phyloP scores from a whole-genome alignment of 768 basidiomycete genomes.

The Bullera alba region DNA sequence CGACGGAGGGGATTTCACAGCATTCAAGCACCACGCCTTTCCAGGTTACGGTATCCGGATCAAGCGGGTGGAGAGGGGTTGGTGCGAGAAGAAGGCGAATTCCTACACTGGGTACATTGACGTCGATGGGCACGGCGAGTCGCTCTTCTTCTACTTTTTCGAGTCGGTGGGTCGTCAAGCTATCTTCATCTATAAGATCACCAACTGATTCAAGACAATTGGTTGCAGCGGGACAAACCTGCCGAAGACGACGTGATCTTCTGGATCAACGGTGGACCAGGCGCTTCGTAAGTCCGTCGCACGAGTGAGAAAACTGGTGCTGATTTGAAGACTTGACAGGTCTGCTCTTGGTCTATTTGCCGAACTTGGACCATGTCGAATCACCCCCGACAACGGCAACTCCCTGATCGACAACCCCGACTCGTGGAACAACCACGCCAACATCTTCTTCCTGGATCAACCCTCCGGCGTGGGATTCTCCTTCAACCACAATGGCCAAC shows the following conservation, averaged over 20 bases:
- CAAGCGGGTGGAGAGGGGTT: no score
- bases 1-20: no score
- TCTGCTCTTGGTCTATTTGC: no score
- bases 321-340: no score
- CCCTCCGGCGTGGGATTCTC: constrained; percentile 47
- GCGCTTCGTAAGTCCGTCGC: constrained; percentile 62
- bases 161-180: no score
- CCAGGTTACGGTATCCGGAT: no score
- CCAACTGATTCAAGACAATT: no score
- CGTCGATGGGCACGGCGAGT: constrained; percentile 15
- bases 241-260: constrained; percentile 23
- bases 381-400: not conserved
- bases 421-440: constrained; percentile 36
- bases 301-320: constrained; percentile 36
- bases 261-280: constrained; percentile 50
- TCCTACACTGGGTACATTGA: constrained; percentile 26
- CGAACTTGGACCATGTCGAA: not conserved
- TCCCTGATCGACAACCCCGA: constrained; percentile 28
- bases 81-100: constrained; percentile 21
- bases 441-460: constrained; percentile 54
- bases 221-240: constrained; percentile 48
- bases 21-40: no score
- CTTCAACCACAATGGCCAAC: constrained; percentile 53
- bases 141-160: constrained; percentile 58
- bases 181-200: no score